Base-by-base conservation (phyloP, 169 alveolate species). In the Cryptosporidium sp. region DNA sequence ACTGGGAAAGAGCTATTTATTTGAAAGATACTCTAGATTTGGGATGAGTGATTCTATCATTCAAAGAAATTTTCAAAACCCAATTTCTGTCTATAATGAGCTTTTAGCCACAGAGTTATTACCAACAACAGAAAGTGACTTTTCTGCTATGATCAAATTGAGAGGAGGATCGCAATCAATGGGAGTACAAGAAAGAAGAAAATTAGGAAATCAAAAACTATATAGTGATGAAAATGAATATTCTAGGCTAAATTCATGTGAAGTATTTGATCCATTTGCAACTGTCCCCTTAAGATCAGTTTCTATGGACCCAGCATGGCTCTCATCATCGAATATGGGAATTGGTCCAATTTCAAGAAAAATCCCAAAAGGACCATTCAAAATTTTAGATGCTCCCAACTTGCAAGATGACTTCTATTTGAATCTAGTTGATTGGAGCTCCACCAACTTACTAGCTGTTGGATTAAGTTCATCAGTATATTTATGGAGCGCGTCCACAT, bases 371-470 rank as follows among this genome's bases (percentile, higher is more conserved):
- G 91, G 91, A 18, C 92, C 94, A 93, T 86, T 55, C 85, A 96
- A 95, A 87, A 96, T 95, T 0, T 93, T 96, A 9, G 97, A 95
- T 52, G 98, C 98, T 0, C 99, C 99, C 0, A 87, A 96, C 74
- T 92, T 97, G 39, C 95, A 95, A 74, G 98, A 96, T 75, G 99
- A 96, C 74, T 97, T 95, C 73, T 97, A 96, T 91, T 85, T 97
- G 59, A 96, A 96, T 87, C 80, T 96, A 26, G 94, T 96, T 39
- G 98, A 96, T 91, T 96, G 97, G 98, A 87, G 95, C 45, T 89
- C 93, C 26, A 73, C 93, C 21, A 96, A 97, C 85, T 91, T 92
- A 7, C 92, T 96, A n/a, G 96, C 98, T 12, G 98, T 96, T 3
- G 98, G 98, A n/a, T 93, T 96, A 14, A 93, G 95, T n/a, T 89